Base-by-base conservation (phyloP, 2,329 filamentous ascomycete species). In the Paraphoma sp. region DNA sequence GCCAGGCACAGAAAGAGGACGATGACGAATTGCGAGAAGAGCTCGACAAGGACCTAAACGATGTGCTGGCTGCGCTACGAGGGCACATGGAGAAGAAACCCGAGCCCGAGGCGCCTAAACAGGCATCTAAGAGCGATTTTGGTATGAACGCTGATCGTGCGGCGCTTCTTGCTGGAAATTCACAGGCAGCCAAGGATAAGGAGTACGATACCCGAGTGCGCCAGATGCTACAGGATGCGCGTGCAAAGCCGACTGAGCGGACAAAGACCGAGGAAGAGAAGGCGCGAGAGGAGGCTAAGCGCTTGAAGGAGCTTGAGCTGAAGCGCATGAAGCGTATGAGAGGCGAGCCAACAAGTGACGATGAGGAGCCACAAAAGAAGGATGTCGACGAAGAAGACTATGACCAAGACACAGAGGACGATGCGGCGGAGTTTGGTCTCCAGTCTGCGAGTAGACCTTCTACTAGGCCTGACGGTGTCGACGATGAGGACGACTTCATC, bases 401-500 rank as follows among this genome's bases (percentile, higher is more conserved):
- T 8, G 72, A 72, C 1, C 70, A 72, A 6, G 54, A 64, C 18
- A 67, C 67, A 0, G 66, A 64, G 28, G 84, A 88, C 56, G 86
- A 89, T 69, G 86, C 86, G 12, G 83, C 81, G 47, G 81, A 82
- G 48, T 89, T 89, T 69, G 87, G 87, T 1, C 77, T 89, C n/a
- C 84, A 83, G 3, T 82, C 84, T 10, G 84, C 89, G 70, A 52
- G 61, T 38, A 44, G 67, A 82, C 89, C 70, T 29, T 68, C 69
- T 28, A 70, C 68, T 41, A 60, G 73, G 71, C 64, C 73, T 62
- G 58, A 70, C 52, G 64, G 76, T 64, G 56, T 96, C 33, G 93
- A 97, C 63, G 94, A 97, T 65, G 94, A 98, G 72, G 94, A 98
- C 67, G 92, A 97, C 67, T 98, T 98, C 68, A 74, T 94, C 28